Base-by-base conservation (phyloP, 1,284 basidiomycete species). In the Quambalaria eucalypti region DNA sequence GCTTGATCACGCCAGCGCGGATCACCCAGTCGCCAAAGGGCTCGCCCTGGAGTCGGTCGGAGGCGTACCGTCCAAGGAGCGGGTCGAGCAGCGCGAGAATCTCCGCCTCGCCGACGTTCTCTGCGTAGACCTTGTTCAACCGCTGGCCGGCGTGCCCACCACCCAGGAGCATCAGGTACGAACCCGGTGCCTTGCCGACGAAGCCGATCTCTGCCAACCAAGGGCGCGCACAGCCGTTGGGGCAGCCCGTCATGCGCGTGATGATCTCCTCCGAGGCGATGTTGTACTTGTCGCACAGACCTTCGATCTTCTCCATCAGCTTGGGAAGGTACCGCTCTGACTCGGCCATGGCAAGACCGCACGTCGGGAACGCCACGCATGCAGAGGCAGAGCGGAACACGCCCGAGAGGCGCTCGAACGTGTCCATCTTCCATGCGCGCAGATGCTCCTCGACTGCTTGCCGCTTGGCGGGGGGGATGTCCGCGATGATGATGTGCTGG, bases 321-420 rank as follows among this genome's bases (percentile, higher is more conserved):
- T 93, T 69, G 8, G 95, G 95, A n/a, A 98, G 81, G 77, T 96
- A 97, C 84, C 88, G 62, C 55, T 95, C 90, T 10, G 88, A 90
- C 78, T 95, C 90, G 28, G 90, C 90, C 89, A 93, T 93, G 12
- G 90, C 91, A 39, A 93, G 82, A 68, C 88, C 87, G 66, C 65
- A 99, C 3, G 93, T 98, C 5, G 95, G 93, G 82, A 98, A 95
- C 1, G 93, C 87, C 57, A 99, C 93, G 78, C 95, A 99, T 21
- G 95, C 69, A 25, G 54, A 56, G n/a, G 54, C 54, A 19, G 48
- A 52, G 16, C 25, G 16, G 42, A 46, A 46, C 16, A 46, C 25
- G 19, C 42, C 42, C 12, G 42, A 19, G 4, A 46, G 42, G 12
- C 69, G 55, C 61, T 65, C 44, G 31, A 96, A 79, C 60, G 91